Evolutionary conservation across 306 rosid genomes (phyloP), one percentile per base, ranked within the genome.

Genomic region (Abrus pulchellus): DNA sequence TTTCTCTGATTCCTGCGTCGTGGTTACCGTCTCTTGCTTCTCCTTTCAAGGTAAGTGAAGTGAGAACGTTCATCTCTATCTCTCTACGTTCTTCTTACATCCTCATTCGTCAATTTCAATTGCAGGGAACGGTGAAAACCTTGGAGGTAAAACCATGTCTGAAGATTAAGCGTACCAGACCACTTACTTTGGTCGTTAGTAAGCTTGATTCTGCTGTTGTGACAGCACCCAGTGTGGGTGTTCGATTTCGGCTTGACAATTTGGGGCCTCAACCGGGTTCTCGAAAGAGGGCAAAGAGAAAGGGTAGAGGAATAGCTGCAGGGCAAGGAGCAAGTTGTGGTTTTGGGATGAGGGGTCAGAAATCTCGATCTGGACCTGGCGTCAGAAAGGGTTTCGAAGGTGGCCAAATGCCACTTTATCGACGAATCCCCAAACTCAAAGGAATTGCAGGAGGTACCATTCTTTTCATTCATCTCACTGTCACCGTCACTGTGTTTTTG

Each of bases 301-400:
- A 92, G 85, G 98, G 98, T 0, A 83, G 99, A 80, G 99, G 99
- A 41, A 88, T 89, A 14, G n/a, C 99, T 0, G 98, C 99, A 2
- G 99, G 98, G 33, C 98, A 95, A 85, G 98, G 99, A 1, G 91
- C 88, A n/a, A 95, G 99, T 83, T 95, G 99, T 59, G 99, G 99
- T 33, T 95, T 95, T 67, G 98, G 99, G 1, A 95, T 95, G 99
- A 88, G 98, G 44, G 99, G 99, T 3, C 99, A 95, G 88, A 95
- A 95, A 74, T 93, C 99, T 45, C 84, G 99, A 33, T 95, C 99
- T 50, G 99, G 98, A 0, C 97, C 99, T 2, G 99, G 98, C 0
- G 92, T 95, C 0, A 86, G 85, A 61, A 86, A 64, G 29, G 99
- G 99, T 0, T 95, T 93, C 71, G 99, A 95, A 75, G 99, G 99